Evolutionary conservation across 371 early-diverging fungal species (phyloP).

Genomic region (Blakeslea trispora): DNA sequence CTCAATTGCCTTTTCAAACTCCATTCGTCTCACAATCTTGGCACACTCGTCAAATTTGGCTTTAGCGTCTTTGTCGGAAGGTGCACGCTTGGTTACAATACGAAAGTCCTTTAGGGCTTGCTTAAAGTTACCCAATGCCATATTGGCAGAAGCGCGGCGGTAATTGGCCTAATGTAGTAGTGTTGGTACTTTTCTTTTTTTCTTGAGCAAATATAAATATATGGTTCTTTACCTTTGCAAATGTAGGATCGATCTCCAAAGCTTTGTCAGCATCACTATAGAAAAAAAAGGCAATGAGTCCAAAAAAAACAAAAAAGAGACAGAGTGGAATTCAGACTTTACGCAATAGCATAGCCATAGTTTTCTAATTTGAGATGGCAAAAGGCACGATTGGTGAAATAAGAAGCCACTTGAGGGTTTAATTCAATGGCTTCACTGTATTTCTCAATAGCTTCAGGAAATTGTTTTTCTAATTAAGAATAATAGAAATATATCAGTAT

Average conservation of each 20-base stretch:
- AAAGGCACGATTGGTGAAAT: constrained; percentile 92
- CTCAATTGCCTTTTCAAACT: constrained; percentile 94
- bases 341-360: constrained; percentile 88
- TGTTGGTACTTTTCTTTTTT: neutral
- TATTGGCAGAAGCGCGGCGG: constrained; percentile 86
- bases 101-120: constrained; percentile 84
- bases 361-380: constrained; percentile 86
- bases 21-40: constrained; percentile 82
- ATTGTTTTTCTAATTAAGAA: constrained; percentile 72
- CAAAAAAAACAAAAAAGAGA: neutral
- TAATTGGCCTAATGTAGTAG: constrained; percentile 84
- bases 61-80: constrained; percentile 71
- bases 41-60: constrained; percentile 79
- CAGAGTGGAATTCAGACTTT: too few relatives aligned
- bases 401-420: constrained; percentile 82
- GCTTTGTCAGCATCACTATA: constrained; percentile 85
- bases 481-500: neutral
- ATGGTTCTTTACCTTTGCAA: constrained; percentile 86
- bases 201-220: too few relatives aligned
- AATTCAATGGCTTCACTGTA: constrained; percentile 84
- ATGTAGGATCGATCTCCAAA: constrained; percentile 79
- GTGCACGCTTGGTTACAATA: constrained; percentile 70
- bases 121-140: constrained; percentile 82
- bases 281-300: neutral
- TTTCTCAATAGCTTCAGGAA: constrained; percentile 79